A percentile compares a stretch with the other conserved stretches of the same genome.
Evolutionary conservation across 2,329 filamentous ascomycete genomes (phyloP).

Genomic region (Phaeosphaeriaceae sp.): DNA sequence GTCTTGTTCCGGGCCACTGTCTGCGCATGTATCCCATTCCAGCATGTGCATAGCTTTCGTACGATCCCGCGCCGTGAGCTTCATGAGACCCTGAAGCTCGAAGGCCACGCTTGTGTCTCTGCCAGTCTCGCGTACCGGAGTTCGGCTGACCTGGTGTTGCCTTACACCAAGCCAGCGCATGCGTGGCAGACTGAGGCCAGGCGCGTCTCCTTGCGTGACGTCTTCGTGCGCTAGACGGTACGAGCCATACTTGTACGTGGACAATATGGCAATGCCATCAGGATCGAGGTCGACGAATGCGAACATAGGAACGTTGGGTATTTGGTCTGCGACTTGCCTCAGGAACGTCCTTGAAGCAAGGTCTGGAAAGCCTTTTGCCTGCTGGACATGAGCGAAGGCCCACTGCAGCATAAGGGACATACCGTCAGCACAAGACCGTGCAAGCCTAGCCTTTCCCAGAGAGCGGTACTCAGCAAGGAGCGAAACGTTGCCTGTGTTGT

Average conservation of each 20-base stretch:
- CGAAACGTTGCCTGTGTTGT: slow-evolving; percentile 73
- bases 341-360: slow-evolving; percentile 73
- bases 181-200: slow-evolving; percentile 50
- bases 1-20: slow-evolving; percentile 45
- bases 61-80: slow-evolving; percentile 64
- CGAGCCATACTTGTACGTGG: slow-evolving; percentile 77
- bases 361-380: slow-evolving; percentile 87
- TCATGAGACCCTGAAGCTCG: slow-evolving; percentile 53
- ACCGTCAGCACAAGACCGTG: slow-evolving; percentile 75
- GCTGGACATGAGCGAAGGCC: not conserved
- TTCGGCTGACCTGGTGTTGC: slow-evolving; percentile 38
- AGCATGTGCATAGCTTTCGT: slow-evolving; percentile 64
- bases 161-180: slow-evolving; percentile 72
- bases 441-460: slow-evolving; percentile 60
- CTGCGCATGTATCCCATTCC: slow-evolving; percentile 45
- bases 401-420: slow-evolving; percentile 21
- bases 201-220: slow-evolving; percentile 46
- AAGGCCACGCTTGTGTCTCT: slow-evolving; percentile 13
- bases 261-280: slow-evolving; percentile 75
- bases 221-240: slow-evolving; percentile 66
- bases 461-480: slow-evolving; percentile 65
- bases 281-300: slow-evolving; percentile 78
- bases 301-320: slow-evolving; percentile 59
- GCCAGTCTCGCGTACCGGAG: slow-evolving; percentile 17
- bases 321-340: slow-evolving; percentile 48